A percentile compares a stretch with the other conserved stretches of the same genome.
These are phyloP conservation scores for Talaromyces islandicus DNA, from an alignment of 2,329 filamentous ascomycete genomes.

Conservation along the genomic window DNA sequence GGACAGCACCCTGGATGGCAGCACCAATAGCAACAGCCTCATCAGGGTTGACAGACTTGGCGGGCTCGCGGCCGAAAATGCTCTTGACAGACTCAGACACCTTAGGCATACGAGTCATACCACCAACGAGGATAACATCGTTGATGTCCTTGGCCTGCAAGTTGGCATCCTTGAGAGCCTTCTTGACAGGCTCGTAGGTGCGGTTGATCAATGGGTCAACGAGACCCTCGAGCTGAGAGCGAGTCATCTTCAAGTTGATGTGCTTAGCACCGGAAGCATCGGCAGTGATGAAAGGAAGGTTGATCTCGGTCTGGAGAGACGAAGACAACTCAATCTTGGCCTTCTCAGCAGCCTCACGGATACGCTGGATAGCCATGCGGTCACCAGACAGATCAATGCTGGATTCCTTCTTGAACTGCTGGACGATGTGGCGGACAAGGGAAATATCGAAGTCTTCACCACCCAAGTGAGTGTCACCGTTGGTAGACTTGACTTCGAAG, in stretches of 20 bases:
- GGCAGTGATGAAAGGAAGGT: slow-evolving; percentile 97
- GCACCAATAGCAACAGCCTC: slow-evolving; percentile 98
- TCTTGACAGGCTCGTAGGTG: slow-evolving; percentile 88
- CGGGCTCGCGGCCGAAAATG: slow-evolving; percentile 93
- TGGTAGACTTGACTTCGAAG: slow-evolving; percentile 98
- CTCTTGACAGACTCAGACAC: slow-evolving; percentile 91
- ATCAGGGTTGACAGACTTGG: slow-evolving; percentile 97
- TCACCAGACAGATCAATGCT: slow-evolving; percentile 84
- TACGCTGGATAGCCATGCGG: slow-evolving; percentile 98
- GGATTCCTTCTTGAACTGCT: slow-evolving; percentile 95
- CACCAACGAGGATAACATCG: slow-evolving; percentile 95
- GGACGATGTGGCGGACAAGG: slow-evolving; percentile 86
- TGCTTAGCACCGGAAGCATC: slow-evolving; percentile 94
- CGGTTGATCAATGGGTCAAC: slow-evolving; percentile 81
- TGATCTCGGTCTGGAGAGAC: slow-evolving; percentile 92
- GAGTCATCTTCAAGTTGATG: slow-evolving; percentile 92
- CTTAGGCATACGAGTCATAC: slow-evolving; percentile 99
- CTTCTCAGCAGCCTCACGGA: slow-evolving; percentile 97
- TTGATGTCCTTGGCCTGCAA: slow-evolving; percentile 90
- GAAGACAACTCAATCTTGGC: slow-evolving; percentile 98
- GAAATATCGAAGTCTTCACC: slow-evolving; percentile 97
- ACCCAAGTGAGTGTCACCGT: slow-evolving; percentile 96
- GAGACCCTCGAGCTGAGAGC: slow-evolving; percentile 86
- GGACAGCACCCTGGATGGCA: slow-evolving; percentile 92
- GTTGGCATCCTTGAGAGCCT: slow-evolving; percentile 91